Base-by-base conservation (phyloP, 208 protist genomes). In the Trypanosoma mega region DNA sequence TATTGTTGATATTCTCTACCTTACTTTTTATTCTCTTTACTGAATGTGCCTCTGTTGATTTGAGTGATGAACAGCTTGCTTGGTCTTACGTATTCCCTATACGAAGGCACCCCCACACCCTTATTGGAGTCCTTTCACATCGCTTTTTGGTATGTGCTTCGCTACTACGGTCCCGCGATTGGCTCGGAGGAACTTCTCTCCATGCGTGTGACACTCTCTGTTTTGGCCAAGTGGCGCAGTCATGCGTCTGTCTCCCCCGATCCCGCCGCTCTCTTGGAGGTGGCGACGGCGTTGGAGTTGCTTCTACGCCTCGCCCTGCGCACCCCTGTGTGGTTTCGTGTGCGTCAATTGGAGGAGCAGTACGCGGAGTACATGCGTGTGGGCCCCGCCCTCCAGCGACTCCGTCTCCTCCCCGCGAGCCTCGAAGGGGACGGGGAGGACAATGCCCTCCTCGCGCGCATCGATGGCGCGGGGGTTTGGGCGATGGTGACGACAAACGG, bases 321-420 rank as follows among this genome's bases (percentile, higher is more conserved):
- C 39, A 73, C 62, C 16, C 51, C 76, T 18, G 53, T 41, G 30
- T 68, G 64, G 53, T 76, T 85, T 36, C 77, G 75, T 4, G 53
- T 70, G 33, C 49, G 39, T 2, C 67, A 76, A 6, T 58, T 93
- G 6, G 74, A 89, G 31, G 41, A 59, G 24, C 55, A 75, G 21
- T 90, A 88, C 46, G 78, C 73, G 3, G 75, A 84, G 39, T 67
- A 72, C 39, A 63, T 90, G 9, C 74, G 80, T 45, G 67, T 93
- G 11, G 52, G 71, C 14, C 31, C 54, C 14, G 76, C 80, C 1
- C 51, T 93, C 23, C 2, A 31, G n/a, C 31, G 41, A 27, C 41
- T 72, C 1, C 43, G 24, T 2, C 7, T 8, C 26, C 18, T 58
- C 21, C 34, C n/a, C 23, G 14, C 54, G 14, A 11, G 34, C 34